Conservation (phyloP, 2,329 filamentous ascomycete genomes). For the Colletotrichum sidae region DNA sequence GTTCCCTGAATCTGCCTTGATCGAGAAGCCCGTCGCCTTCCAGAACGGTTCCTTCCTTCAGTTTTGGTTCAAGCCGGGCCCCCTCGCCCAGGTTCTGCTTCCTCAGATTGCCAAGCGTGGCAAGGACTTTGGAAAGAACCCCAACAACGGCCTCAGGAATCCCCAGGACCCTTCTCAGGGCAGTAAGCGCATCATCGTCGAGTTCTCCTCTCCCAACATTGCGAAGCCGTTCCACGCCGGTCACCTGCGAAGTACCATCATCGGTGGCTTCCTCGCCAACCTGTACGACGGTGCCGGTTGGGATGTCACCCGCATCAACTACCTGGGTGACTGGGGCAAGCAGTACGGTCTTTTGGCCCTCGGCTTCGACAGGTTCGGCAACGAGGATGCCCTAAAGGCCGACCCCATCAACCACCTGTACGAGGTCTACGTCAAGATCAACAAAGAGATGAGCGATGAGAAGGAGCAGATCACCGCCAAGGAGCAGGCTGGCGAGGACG, state of each 20-base stretch:
- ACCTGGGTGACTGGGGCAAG: slow-evolving; percentile 85
- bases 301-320: slow-evolving; percentile 81
- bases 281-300: slow-evolving; percentile 78
- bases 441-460: slow-evolving; percentile 73
- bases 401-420: slow-evolving; percentile 87
- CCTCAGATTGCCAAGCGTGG: slow-evolving; percentile 75
- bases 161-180: slow-evolving; percentile 69
- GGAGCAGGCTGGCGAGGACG: slow-evolving; percentile 65
- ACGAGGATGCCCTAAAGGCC: slow-evolving; percentile 74
- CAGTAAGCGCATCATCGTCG: slow-evolving; percentile 77
- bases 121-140: slow-evolving; percentile 73
- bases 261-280: slow-evolving; percentile 81
- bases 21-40: slow-evolving; percentile 75
- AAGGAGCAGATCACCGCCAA: slow-evolving; percentile 72
- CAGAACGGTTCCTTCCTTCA: slow-evolving; percentile 73
- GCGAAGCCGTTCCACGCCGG: slow-evolving; percentile 87
- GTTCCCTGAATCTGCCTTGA: slow-evolving; percentile 80
- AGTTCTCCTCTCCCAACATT: slow-evolving; percentile 89
- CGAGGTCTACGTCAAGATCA: slow-evolving; percentile 85
- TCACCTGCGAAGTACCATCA: slow-evolving; percentile 82
- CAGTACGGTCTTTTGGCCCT: slow-evolving; percentile 80
- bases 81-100: slow-evolving; percentile 74
- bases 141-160: slow-evolving; percentile 69
- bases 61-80: slow-evolving; percentile 82
- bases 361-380: slow-evolving; percentile 80